Percentiles rank a stretch among this genome's conserved stretches.
Evolutionary conservation across 208 protist genomes (phyloP).

Genomic region (Sergeia podlipaevii): DNA sequence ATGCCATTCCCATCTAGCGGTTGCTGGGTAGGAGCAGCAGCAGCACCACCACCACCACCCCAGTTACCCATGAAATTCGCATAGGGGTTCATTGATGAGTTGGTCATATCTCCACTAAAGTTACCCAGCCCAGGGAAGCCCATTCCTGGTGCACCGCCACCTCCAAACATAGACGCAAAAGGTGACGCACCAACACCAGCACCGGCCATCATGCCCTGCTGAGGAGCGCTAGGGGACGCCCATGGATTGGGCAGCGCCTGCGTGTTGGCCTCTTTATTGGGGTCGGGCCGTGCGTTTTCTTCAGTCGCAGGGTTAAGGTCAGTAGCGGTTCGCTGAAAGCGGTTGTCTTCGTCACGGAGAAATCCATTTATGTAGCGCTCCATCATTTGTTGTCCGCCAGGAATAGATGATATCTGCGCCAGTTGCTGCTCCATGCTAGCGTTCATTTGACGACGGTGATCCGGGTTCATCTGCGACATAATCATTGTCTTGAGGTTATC

Average conservation of each 20-base stretch:
- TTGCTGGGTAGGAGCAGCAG: no score
- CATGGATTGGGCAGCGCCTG: constrained; percentile 67
- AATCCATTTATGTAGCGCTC: constrained; percentile 47
- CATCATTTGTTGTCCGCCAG: constrained; percentile 60
- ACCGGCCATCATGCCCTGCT: no score
- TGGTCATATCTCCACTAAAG: no score
- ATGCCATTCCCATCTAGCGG: no score
- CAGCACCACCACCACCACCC: no score
- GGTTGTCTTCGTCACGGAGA: constrained; percentile 21
- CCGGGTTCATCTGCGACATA: constrained; percentile 65
- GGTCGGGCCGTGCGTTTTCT: constrained; percentile 31
- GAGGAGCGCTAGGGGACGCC: constrained; percentile 1
- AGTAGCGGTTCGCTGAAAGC: constrained; percentile 1
- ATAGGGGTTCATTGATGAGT: no score
- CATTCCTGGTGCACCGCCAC: no score
- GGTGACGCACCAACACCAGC: no score
- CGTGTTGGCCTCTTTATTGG: constrained; percentile 42
- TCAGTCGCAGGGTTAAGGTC: constrained; percentile 20
- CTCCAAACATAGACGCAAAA: no score
- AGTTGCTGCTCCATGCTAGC: constrained; percentile 52
- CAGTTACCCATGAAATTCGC: no score
- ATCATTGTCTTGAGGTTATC: constrained; percentile 73
- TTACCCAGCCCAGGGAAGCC: no score
- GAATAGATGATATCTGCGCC: constrained; percentile 59
- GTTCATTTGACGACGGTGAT: constrained; percentile 49